Evolutionary conservation across 306 rosid genomes (phyloP).

Genomic region (Alnus rubra): DNA sequence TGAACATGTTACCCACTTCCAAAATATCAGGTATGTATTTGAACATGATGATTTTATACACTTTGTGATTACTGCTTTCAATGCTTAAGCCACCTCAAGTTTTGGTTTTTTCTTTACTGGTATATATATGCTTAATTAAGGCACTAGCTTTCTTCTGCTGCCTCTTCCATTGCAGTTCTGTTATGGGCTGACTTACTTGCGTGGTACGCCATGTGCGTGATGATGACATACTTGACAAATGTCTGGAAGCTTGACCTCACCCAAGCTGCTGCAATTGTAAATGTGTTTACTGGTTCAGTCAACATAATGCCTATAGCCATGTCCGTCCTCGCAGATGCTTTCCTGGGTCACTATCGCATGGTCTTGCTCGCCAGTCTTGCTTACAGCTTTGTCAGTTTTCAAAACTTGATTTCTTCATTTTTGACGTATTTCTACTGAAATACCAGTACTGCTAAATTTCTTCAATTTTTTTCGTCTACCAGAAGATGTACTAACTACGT

Average conservation of each 20-base stretch:
- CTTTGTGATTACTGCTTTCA: no score
- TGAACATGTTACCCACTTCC: neutral
- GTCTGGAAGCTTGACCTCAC: constrained; percentile 30
- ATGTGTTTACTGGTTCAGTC: constrained; percentile 19
- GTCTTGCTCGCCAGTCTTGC: constrained; percentile 28
- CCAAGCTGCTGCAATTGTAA: constrained; percentile 37
- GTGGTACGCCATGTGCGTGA: constrained; percentile 10
- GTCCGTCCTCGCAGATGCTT: constrained; percentile 27
- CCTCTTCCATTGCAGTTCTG: constrained; percentile 12
- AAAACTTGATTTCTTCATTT: neutral
- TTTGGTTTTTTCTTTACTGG: neutral
- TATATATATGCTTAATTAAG: neutral
- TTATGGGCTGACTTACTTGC: constrained; percentile 20
- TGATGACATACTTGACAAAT: constrained; percentile 27
- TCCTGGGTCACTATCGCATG: constrained; percentile 23
- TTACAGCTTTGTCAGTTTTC: constrained; percentile 21
- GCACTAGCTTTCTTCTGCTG: neutral
- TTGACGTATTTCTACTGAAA: neutral
- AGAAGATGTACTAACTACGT: neutral
- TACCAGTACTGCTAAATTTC: no score
- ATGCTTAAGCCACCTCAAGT: no score
- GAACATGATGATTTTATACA: neutral
- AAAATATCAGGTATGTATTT: neutral
- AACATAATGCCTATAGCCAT: constrained; percentile 23
- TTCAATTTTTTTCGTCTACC: no score